Evolutionary conservation across 352 stramenopile species (phyloP).

Genomic region (Phytophthora brassicae): DNA sequence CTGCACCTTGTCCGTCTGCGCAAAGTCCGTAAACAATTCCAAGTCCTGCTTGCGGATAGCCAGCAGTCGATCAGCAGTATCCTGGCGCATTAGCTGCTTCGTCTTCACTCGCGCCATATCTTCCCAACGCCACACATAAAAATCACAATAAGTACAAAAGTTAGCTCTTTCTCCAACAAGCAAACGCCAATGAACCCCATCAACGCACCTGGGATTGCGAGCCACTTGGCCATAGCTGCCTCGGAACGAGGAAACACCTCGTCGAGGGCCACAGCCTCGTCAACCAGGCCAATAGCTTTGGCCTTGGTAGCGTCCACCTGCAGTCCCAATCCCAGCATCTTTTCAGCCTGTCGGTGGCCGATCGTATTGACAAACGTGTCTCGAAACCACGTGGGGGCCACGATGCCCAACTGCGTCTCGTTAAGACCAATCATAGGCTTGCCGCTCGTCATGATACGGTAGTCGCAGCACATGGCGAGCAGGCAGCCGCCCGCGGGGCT

Average conservation of each 20-base stretch:
- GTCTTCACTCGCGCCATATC: constrained; percentile 71
- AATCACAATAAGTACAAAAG: too few species aligned
- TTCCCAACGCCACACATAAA: constrained; percentile 15
- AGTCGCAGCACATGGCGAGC: constrained; percentile 94
- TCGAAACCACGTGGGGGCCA: constrained; percentile 80
- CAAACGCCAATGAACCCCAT: too few species aligned
- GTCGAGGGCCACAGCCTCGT: constrained; percentile 75
- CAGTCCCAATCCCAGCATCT: constrained; percentile 81
- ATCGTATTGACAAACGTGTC: constrained; percentile 87
- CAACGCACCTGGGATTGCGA: constrained; percentile 71
- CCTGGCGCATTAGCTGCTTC: constrained; percentile 77
- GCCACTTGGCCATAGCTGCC: constrained; percentile 70
- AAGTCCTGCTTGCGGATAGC: constrained; percentile 58
- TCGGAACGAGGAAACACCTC: constrained; percentile 74
- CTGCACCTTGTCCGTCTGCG: constrained; percentile 80
- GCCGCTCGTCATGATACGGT: constrained; percentile 90
- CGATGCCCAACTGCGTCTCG: constrained; percentile 93
- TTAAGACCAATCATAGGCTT: constrained; percentile 93
- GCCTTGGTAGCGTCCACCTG: constrained; percentile 77
- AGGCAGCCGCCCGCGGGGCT: constrained; percentile 93
- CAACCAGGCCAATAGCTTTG: constrained; percentile 74
- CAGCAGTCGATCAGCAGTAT: constrained; percentile 62
- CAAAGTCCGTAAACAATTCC: constrained; percentile 73
- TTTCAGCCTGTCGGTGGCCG: constrained; percentile 80
- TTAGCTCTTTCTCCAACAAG: neutral